These are phyloP conservation scores for Paxillus ammoniavirescens DNA, from an alignment of 768 basidiomycete species.

Conservation along the genomic window DNA sequence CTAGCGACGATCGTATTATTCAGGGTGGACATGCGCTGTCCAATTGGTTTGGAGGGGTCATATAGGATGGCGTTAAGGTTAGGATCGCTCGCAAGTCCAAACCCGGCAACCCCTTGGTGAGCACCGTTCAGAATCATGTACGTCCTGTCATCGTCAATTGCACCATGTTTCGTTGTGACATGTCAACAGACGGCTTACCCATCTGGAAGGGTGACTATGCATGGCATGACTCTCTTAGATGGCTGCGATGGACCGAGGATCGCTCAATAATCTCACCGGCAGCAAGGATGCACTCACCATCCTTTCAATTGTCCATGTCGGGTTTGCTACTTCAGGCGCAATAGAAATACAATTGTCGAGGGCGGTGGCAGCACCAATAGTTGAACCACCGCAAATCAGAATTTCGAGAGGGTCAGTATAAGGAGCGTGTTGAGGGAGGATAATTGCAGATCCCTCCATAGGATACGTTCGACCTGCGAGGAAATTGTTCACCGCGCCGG, in stretches of 20 bases:
- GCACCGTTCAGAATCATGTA: constrained; percentile 78
- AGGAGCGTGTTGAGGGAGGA: constrained; percentile 69
- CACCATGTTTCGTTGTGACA: background rate
- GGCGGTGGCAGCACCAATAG: constrained; percentile 45
- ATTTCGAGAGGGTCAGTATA: constrained; percentile 72
- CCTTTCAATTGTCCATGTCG: constrained; percentile 72
- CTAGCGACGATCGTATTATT: constrained; percentile 69
- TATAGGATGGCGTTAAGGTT: constrained; percentile 68
- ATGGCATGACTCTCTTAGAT: constrained; percentile 72
- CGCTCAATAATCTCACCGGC: background rate
- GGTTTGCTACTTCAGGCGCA: constrained; percentile 57
- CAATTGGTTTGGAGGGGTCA: constrained; percentile 58
- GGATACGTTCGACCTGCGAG: constrained; percentile 78
- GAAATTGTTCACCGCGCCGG: constrained; percentile 70
- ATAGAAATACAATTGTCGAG: constrained; percentile 74
- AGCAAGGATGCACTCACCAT: constrained; percentile 52
- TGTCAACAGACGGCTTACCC: constrained; percentile 13
- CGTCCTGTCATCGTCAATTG: constrained; percentile 48
- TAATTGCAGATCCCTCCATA: constrained; percentile 65
- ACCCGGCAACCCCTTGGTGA: constrained; percentile 66
- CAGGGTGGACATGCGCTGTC: constrained; percentile 65
- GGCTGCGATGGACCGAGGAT: constrained; percentile 39
- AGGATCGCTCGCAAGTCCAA: constrained; percentile 64
- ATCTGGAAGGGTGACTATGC: constrained; percentile 64
- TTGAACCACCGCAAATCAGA: constrained; percentile 76